These are phyloP conservation scores for Arthroderma sp. DNA, from an alignment of 2,329 filamentous ascomycete genomes.

Conservation along the genomic window DNA sequence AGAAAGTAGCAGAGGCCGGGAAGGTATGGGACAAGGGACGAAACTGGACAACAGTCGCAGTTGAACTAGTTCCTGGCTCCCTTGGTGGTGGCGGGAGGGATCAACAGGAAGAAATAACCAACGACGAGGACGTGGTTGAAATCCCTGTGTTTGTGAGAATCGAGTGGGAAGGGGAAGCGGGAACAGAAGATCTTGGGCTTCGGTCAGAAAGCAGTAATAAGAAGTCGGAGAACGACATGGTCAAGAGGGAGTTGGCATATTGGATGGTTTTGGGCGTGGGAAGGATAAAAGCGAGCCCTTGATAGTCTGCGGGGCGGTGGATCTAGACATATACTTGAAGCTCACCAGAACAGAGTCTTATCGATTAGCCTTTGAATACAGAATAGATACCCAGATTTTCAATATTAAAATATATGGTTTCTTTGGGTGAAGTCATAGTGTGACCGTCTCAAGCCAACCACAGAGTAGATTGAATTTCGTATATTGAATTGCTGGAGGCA, in stretches of 20 bases:
- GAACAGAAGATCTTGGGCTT: constrained; percentile 23
- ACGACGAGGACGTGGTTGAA: constrained; percentile 59
- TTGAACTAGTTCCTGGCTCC: constrained; percentile 65
- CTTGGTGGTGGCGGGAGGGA: constrained; percentile 21
- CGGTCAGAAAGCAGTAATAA: constrained; percentile 16
- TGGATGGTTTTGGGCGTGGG: constrained; percentile 91
- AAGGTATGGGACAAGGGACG: constrained; percentile 92
- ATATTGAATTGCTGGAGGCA: no score
- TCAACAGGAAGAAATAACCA: constrained; percentile 36
- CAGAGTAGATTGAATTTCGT: no score
- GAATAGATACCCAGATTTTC: no score
- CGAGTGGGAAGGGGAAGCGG: constrained; percentile 66
- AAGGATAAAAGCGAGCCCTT: constrained; percentile 43
- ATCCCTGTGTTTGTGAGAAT: constrained; percentile 88
- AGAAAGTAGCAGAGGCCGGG: constrained; percentile 60
- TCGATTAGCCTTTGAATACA: no score
- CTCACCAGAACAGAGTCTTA: no score
- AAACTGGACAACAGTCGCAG: constrained; percentile 88
- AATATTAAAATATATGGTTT: no score
- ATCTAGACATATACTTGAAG: no score
- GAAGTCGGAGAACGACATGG: constrained; percentile 46
- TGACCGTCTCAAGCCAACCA: no score
- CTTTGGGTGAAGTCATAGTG: no score
- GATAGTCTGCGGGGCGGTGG: no score
- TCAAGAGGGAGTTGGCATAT: constrained; percentile 81